These are phyloP conservation scores for Leishmania amazonensis DNA, from an alignment of 208 protist genomes.

Conservation along the genomic window DNA sequence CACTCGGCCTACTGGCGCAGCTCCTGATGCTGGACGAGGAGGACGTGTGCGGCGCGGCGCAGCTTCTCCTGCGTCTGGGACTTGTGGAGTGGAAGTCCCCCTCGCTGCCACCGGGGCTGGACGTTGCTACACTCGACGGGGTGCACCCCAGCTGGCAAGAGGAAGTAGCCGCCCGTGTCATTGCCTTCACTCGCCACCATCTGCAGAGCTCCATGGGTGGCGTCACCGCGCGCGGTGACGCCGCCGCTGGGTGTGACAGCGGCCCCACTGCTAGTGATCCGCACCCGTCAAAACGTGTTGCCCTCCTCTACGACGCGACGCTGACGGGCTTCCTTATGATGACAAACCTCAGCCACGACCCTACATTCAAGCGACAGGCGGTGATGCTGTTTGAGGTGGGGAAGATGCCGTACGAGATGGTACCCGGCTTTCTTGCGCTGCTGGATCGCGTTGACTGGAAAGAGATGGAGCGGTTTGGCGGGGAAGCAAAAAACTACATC, in stretches of 20 bases:
- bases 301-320: constrained; percentile 95
- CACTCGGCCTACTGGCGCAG: constrained; percentile 87
- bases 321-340: constrained; percentile 98
- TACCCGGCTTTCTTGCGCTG: constrained; percentile 74
- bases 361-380: constrained; percentile 87
- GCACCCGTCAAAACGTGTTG: constrained; percentile 87
- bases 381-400: constrained; percentile 93
- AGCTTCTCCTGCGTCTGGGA: constrained; percentile 91
- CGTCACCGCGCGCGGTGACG: background rate
- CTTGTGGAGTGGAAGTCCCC: constrained; percentile 73
- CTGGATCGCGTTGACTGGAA: constrained; percentile 58
- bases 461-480: constrained; percentile 49
- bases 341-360: constrained; percentile 94
- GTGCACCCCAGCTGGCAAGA: constrained; percentile 69
- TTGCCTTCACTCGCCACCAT: constrained; percentile 24
- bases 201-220: constrained; percentile 27
- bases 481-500: constrained; percentile 90
- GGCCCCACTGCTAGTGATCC: constrained; percentile 2
- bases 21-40: constrained; percentile 92
- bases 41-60: constrained; percentile 90
- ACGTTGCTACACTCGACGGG: constrained; percentile 20
- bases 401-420: constrained; percentile 80
- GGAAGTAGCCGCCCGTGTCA: constrained; percentile 32
- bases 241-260: background rate
- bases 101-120: constrained; percentile 38